Percentiles rank a stretch among this genome's conserved stretches.
These are phyloP conservation scores for Aspergillus ruber DNA, from an alignment of 2,329 filamentous ascomycete genomes.

Conservation along the genomic window DNA sequence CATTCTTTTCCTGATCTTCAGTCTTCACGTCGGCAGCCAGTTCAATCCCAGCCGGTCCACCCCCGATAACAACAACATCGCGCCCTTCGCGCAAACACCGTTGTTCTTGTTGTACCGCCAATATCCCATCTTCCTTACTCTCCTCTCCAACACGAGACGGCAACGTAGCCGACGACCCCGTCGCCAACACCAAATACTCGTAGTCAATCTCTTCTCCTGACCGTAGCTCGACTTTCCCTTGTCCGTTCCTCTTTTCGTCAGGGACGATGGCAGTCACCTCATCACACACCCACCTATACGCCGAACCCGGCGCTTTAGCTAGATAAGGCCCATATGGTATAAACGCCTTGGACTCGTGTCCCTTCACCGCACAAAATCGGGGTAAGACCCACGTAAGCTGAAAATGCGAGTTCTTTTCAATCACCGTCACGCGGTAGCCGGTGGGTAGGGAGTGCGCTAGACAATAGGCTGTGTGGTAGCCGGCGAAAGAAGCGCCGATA, in stretches of 20 bases:
- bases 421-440: constrained; percentile 47
- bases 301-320: constrained; percentile 26
- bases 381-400: constrained; percentile 57
- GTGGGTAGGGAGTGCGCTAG: constrained; percentile 47
- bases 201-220: constrained; percentile 45
- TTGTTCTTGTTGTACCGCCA: constrained; percentile 44
- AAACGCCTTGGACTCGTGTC: constrained; percentile 54
- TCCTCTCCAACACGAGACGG: constrained; percentile 45
- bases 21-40: constrained; percentile 55
- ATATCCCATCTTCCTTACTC: constrained; percentile 39
- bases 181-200: constrained; percentile 53
- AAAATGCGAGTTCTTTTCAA: constrained; percentile 57
- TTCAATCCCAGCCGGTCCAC: constrained; percentile 58
- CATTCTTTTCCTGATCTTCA: constrained; percentile 49
- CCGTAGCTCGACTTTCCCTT: constrained; percentile 34
- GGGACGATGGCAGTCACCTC: constrained; percentile 34
- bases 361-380: constrained; percentile 51
- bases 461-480: constrained; percentile 44
- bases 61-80: constrained; percentile 49
- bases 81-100: constrained; percentile 37
- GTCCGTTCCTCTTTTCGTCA: neutral
- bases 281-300: constrained; percentile 38
- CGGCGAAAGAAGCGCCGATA: constrained; percentile 54
- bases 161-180: constrained; percentile 45
- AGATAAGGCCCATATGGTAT: constrained; percentile 51